Conservation (phyloP, 768 basidiomycete genomes). For the Podaxis sp. region DNA sequence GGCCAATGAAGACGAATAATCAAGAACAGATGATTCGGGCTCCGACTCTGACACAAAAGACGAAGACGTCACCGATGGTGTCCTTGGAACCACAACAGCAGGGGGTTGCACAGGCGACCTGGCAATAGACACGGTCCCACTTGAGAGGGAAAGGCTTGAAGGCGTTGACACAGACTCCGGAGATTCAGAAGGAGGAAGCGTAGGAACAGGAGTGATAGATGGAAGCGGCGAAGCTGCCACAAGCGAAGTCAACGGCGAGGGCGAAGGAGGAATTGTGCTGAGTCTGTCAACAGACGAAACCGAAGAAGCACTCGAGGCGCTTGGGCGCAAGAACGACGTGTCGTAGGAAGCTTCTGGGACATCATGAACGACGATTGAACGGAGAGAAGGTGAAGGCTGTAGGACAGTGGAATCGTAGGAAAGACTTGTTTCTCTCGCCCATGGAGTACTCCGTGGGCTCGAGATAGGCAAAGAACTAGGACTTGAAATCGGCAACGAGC, state of each 20-base stretch:
- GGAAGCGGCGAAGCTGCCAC: constrained; percentile 29
- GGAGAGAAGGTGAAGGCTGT: constrained; percentile 63
- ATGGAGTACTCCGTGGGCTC: constrained; percentile 36
- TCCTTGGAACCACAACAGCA: constrained; percentile 21
- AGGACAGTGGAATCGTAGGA: constrained; percentile 81
- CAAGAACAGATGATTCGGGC: constrained; percentile 15
- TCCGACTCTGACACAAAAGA: constrained; percentile 46
- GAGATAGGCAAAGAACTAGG: constrained; percentile 20
- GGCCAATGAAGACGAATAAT: constrained; percentile 31
- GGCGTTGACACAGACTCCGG: constrained; percentile 31
- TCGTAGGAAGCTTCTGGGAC: constrained; percentile 66
- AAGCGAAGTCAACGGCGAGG: constrained; percentile 18
- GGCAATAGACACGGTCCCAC: constrained; percentile 12
- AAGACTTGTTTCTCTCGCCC: constrained; percentile 62
- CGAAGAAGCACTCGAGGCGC: constrained; percentile 48
- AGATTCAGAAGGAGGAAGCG: constrained; percentile 30
- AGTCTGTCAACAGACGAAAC: constrained; percentile 40
- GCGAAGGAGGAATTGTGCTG: constrained; percentile 43
- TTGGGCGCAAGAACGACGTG: constrained; percentile 71
- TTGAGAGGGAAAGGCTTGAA: constrained; percentile 29
- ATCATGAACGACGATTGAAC: constrained; percentile 54
- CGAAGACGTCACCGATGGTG: constrained; percentile 33
- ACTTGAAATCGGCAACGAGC: constrained; percentile 20
- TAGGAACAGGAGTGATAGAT: constrained; percentile 37
- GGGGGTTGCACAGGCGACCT: neutral